A percentile compares a stretch with the other conserved stretches of the same genome.
Conservation (phyloP, 2,329 filamentous ascomycete genomes). For the Mycosphaerelloides madeirae region DNA sequence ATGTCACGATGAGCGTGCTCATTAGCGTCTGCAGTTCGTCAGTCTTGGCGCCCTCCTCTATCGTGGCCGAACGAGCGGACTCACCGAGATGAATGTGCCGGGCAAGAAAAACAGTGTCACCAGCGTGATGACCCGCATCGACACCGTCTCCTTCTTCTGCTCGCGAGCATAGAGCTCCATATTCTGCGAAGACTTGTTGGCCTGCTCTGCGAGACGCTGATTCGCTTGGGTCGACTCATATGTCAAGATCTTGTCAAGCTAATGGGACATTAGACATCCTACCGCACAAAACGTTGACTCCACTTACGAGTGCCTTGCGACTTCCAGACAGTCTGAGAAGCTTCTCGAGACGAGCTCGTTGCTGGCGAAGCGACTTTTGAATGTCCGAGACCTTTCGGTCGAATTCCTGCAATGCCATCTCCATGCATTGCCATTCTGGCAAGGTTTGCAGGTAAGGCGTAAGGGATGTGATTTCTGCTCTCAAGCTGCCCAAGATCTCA, state of each 20-base stretch:
- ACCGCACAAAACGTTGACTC: slow-evolving; percentile 3
- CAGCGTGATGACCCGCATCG: slow-evolving; percentile 41
- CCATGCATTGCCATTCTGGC: background rate
- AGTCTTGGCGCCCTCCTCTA: too few species aligned
- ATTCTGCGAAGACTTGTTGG: too few species aligned
- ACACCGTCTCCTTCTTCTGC: slow-evolving; percentile 38
- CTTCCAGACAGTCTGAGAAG: slow-evolving; percentile 6
- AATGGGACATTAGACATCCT: too few species aligned
- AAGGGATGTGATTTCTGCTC: background rate
- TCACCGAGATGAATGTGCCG: slow-evolving; percentile 41
- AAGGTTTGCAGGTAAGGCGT: background rate
- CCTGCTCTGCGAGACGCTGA: background rate
- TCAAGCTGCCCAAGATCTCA: slow-evolving; percentile 24
- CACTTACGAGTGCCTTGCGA: slow-evolving; percentile 9
- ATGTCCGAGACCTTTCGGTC: background rate
- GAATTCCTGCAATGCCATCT: background rate
- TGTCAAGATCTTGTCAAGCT: slow-evolving; percentile 3
- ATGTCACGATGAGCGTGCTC: slow-evolving; percentile 37
- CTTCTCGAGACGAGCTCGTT: slow-evolving; percentile 2
- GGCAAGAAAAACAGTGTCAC: slow-evolving; percentile 43
- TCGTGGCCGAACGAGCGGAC: slow-evolving; percentile 11
- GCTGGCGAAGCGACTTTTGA: slow-evolving; percentile 4
- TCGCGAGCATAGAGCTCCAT: slow-evolving; percentile 19
- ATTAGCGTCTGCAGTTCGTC: slow-evolving; percentile 35
- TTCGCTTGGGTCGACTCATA: slow-evolving; percentile 1